Conservation (phyloP, 108 stramenopile genomes). For the Cyclotella kingstonii region DNA sequence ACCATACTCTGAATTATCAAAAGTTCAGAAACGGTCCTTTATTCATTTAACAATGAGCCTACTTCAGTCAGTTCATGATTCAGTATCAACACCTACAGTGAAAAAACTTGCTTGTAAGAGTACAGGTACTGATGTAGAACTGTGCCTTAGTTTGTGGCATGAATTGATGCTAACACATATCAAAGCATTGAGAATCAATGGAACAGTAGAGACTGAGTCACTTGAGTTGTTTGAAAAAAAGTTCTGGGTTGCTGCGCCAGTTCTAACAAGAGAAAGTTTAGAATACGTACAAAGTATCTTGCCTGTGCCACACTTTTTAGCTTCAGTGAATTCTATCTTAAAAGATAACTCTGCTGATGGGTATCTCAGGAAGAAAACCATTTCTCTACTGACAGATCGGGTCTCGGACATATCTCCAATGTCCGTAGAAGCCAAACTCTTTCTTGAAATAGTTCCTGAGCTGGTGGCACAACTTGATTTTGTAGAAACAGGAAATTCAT, state of each 20-base stretch:
- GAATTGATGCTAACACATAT: slow-evolving; percentile 64
- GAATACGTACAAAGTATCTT: slow-evolving; percentile 58
- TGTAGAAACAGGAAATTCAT: not conserved
- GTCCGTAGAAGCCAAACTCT: slow-evolving; percentile 66
- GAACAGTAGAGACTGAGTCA: slow-evolving; percentile 15
- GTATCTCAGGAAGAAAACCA: slow-evolving; percentile 61
- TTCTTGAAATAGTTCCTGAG: slow-evolving; percentile 73
- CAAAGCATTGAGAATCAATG: slow-evolving; percentile 28
- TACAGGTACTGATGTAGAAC: slow-evolving; percentile 36
- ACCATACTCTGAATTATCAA: slow-evolving; percentile 18
- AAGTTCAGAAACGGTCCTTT: slow-evolving; percentile 39
- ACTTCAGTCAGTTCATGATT: slow-evolving; percentile 40
- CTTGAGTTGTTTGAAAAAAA: slow-evolving; percentile 25
- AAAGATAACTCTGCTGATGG: slow-evolving; percentile 47
- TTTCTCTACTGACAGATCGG: slow-evolving; percentile 63
- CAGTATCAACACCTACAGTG: slow-evolving; percentile 26
- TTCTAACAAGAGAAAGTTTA: slow-evolving; percentile 49
- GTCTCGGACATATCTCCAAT: slow-evolving; percentile 44
- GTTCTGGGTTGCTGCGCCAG: slow-evolving; percentile 53
- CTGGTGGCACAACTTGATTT: slow-evolving; percentile 42
- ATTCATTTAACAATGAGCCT: slow-evolving; percentile 28
- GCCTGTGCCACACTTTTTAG: slow-evolving; percentile 76
- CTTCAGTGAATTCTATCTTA: slow-evolving; percentile 67
- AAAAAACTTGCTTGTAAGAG: slow-evolving; percentile 44
- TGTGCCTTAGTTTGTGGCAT: slow-evolving; percentile 71